Evolutionary conservation across 345 rosid species (phyloP), one percentile per base, ranked within the genome.

Genomic region (Microthlaspi erraticum): DNA sequence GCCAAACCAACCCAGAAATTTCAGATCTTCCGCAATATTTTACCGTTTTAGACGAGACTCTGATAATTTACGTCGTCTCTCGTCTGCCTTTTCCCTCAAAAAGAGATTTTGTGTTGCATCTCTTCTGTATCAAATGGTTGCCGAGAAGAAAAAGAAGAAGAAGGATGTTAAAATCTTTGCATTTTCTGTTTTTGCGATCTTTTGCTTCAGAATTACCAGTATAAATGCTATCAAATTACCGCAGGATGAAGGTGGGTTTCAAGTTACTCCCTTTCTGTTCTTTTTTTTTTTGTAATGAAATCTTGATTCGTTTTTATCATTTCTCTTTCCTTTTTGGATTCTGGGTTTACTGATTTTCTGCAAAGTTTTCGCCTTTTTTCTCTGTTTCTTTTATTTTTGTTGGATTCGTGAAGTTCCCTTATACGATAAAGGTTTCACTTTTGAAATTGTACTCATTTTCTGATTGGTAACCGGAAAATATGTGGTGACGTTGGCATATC

Each of bases 211-310:
- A 46, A 54, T 82, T 79, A 72, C 72, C 62, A 63, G 61, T 33
- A 33, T 81, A 50, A 72, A 71, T 36, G 83, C 79, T 56, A 5
- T 72, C 49, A 82, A 76, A 77, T 68, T 89, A 75, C 86, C 86
- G 6, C 79, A 81, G 42, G 75, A 72, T 29, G 92, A 85, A 83
- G 92, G 95, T 83, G 19, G 29, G 82, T 75, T 62, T 53, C 64
- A 61, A 32, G 38, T 64, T 46, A 13, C 5, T 48, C 66, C 20
- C 50, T 68, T 65, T 20, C 14, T 53, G 7, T 20, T 16, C 32
- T 65, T 11, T 0, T 1, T 8, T 10, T 2, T 19, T 16, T 9
- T 33, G 31, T 41, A 16, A 14, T 41, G 11, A 51, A 13, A 11
- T 6, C 34, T 66, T 13, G 26, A 9, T 66, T 60, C 54, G 44